Percentiles rank a stretch among this genome's conserved stretches.
Evolutionary conservation across 306 rosid species (phyloP).

Genomic region (Phaseolus lunatus): DNA sequence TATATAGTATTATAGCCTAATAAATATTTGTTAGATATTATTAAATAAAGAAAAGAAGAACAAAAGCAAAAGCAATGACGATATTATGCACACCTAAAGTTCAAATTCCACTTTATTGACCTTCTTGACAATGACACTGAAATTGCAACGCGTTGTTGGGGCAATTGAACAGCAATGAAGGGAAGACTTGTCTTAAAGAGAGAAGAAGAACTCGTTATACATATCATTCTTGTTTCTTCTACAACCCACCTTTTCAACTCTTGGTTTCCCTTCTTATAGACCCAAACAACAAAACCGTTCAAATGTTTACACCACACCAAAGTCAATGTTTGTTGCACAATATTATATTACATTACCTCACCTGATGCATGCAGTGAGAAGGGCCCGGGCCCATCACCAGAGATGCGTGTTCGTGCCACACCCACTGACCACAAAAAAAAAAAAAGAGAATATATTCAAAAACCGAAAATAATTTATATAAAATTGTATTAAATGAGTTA

Average conservation of each 20-base stretch:
- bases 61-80: too few species aligned
- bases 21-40: too few species aligned
- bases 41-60: too few species aligned
- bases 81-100: too few species aligned
- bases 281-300: background rate
- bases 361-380: slow-evolving; percentile 9
- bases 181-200: slow-evolving; percentile 11
- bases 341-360: background rate
- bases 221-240: slow-evolving; percentile 9
- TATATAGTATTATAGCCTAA: too few species aligned
- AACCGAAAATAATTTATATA: too few species aligned
- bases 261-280: background rate
- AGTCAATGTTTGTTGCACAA: slow-evolving; percentile 11
- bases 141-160: slow-evolving; percentile 9
- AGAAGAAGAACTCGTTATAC: background rate
- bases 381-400: slow-evolving; percentile 36
- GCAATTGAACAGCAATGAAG: background rate
- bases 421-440: background rate
- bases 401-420: slow-evolving; percentile 17
- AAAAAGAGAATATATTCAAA: background rate
- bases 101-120: too few species aligned
- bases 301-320: too few species aligned
- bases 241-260: background rate
- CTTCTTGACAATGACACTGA: background rate
- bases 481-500: too few species aligned